Conservation (phyloP, 495 filamentous ascomycete species). For the Podospora pseudopauciseta region DNA sequence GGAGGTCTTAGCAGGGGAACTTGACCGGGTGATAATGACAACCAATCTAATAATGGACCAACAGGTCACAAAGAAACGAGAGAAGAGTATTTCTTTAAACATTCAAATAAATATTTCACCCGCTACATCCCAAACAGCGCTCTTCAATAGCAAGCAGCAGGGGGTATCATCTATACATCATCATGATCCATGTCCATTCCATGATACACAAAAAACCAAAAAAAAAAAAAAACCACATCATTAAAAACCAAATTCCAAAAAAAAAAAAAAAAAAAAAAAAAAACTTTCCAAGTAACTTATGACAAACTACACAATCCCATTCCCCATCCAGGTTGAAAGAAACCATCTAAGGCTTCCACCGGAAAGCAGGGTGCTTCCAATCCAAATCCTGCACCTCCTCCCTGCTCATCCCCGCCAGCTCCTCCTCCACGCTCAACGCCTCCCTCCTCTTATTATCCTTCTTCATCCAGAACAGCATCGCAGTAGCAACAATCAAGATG, state of each 20-base stretch:
- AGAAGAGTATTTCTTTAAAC: too few relatives aligned
- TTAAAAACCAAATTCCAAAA: not conserved
- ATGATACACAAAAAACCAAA: not conserved
- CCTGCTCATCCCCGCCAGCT: conserved; percentile 52
- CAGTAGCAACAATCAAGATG: conserved; percentile 48
- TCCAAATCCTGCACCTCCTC: conserved; percentile 63
- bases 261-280: not conserved
- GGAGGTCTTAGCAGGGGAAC: too few relatives aligned
- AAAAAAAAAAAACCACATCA: not conserved
- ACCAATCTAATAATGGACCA: too few relatives aligned
- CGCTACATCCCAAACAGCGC: too few relatives aligned
- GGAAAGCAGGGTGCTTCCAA: conserved; percentile 70
- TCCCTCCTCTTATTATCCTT: conserved; percentile 58
- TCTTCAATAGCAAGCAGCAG: too few relatives aligned
- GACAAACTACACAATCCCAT: not conserved
- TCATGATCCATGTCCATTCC: not conserved
- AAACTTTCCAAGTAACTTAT: not conserved
- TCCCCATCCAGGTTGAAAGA: not conserved
- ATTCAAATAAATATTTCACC: too few relatives aligned
- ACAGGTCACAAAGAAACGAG: too few relatives aligned
- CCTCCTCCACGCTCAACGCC: conserved; percentile 48
- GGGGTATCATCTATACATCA: not conserved
- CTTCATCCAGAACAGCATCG: conserved; percentile 58
- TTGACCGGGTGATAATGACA: too few relatives aligned
- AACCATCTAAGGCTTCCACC: conserved; percentile 49